Evolutionary conservation across 495 filamentous ascomycete genomes (phyloP).

Genomic region (Parathielavia hyrcaniae): DNA sequence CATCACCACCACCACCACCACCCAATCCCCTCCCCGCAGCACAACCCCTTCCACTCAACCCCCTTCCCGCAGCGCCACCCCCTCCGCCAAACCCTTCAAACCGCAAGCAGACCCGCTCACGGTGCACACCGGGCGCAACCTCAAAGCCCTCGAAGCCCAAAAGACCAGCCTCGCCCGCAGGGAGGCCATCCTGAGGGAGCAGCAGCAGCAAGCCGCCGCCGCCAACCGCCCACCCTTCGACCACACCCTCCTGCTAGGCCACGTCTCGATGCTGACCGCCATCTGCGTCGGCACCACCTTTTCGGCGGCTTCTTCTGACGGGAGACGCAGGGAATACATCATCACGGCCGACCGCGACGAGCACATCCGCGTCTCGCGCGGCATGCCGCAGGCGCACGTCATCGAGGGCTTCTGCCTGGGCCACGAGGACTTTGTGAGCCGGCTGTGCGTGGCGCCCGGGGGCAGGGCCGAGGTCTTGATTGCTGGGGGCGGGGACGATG

Average conservation of each 20-base stretch:
- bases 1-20: slow-evolving; percentile 6
- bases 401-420: slow-evolving; percentile 87
- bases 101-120: slow-evolving; percentile 64
- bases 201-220: slow-evolving; percentile 38
- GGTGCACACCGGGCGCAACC: slow-evolving; percentile 79
- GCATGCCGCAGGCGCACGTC: slow-evolving; percentile 73
- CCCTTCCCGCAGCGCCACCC: slow-evolving; percentile 18
- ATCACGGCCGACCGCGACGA: slow-evolving; percentile 91
- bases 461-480: slow-evolving; percentile 54
- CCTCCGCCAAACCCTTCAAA: slow-evolving; percentile 23
- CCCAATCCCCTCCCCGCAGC: slow-evolving; percentile 14
- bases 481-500: slow-evolving; percentile 79
- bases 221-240: slow-evolving; percentile 54
- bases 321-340: slow-evolving; percentile 54
- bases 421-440: slow-evolving; percentile 74
- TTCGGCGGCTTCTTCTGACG: background rate
- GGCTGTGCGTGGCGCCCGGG: slow-evolving; percentile 56
- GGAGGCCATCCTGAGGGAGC: slow-evolving; percentile 1
- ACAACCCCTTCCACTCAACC: slow-evolving; percentile 20
- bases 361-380: slow-evolving; percentile 88
- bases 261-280: slow-evolving; percentile 89
- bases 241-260: slow-evolving; percentile 72
- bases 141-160: slow-evolving; percentile 67
- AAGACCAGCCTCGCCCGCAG: slow-evolving; percentile 42
- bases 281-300: slow-evolving; percentile 46